Percentiles rank a stretch among this genome's conserved stretches.
phyloP scores from a whole-genome alignment of 495 filamentous ascomycete genomes.

The Aspergillus cristatus region DNA sequence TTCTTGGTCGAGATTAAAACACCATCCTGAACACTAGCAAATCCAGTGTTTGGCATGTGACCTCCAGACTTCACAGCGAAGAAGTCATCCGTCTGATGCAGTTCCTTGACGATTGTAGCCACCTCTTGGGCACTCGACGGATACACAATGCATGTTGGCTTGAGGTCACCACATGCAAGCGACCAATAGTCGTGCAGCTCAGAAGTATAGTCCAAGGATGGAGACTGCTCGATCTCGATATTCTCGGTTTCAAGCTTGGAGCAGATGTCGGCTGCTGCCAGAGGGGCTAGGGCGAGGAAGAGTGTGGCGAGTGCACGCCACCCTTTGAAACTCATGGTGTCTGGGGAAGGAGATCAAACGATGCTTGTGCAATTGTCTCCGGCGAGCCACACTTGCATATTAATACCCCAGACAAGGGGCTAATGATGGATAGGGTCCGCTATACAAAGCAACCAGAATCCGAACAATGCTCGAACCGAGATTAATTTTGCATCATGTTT shows the following conservation, averaged over 20 bases:
- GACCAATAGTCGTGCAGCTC: slow-evolving; percentile 33
- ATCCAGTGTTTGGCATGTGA: slow-evolving; percentile 36
- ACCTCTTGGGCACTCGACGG: slow-evolving; percentile 30
- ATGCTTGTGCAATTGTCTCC: too few species aligned
- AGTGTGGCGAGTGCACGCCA: slow-evolving; percentile 15
- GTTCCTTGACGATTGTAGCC: slow-evolving; percentile 26
- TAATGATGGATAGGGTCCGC: too few species aligned
- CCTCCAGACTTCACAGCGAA: slow-evolving; percentile 38
- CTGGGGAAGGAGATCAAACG: background rate
- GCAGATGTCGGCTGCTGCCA: slow-evolving; percentile 27
- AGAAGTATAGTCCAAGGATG: slow-evolving; percentile 17
- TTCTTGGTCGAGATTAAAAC: slow-evolving; percentile 32
- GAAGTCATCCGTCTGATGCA: slow-evolving; percentile 26
- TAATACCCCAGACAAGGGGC: too few species aligned
- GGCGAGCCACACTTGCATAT: too few species aligned
- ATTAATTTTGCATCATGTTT: too few species aligned
- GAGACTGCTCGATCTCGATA: slow-evolving; percentile 20
- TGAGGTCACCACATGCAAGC: slow-evolving; percentile 28
- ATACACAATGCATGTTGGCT: slow-evolving; percentile 31
- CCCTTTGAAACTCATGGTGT: slow-evolving; percentile 12
- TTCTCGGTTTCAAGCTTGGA: slow-evolving; percentile 20
- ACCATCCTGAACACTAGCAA: slow-evolving; percentile 33
- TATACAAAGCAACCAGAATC: too few species aligned
- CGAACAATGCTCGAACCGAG: too few species aligned
- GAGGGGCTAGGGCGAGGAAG: slow-evolving; percentile 11